phyloP scores from a whole-genome alignment of 2,329 filamentous ascomycete genomes.

The Calonectria pteridis region DNA sequence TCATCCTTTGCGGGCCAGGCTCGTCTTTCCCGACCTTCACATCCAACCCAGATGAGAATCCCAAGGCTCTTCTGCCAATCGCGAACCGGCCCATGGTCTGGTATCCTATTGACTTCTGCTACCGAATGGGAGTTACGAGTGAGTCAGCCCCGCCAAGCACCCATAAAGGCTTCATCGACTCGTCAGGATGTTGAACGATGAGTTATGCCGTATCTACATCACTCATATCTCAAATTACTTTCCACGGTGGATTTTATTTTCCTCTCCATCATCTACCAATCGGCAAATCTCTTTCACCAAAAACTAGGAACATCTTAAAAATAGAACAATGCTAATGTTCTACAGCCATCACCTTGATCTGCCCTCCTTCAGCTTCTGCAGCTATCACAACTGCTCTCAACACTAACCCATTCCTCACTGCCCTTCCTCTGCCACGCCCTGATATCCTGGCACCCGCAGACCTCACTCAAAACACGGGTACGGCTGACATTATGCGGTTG shows the following conservation, averaged over 20 bases:
- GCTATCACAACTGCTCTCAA: slow-evolving; percentile 79
- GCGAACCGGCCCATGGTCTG: slow-evolving; percentile 91
- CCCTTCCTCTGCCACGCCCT: slow-evolving; percentile 78
- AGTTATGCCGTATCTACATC: background rate
- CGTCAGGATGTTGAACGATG: background rate
- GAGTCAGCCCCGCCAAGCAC: slow-evolving; percentile 46
- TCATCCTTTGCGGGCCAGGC: slow-evolving; percentile 86
- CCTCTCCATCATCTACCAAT: background rate
- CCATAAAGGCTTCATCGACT: background rate
- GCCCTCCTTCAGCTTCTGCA: slow-evolving; percentile 73
- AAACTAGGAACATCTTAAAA: background rate
- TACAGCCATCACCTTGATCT: slow-evolving; percentile 73
- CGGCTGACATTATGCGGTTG: slow-evolving; percentile 87
- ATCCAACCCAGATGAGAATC: slow-evolving; percentile 81
- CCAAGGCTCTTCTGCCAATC: slow-evolving; percentile 85
- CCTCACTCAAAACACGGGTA: slow-evolving; percentile 87
- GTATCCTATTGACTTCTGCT: slow-evolving; percentile 89
- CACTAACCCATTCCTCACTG: slow-evolving; percentile 82
- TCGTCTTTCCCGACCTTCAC: slow-evolving; percentile 88
- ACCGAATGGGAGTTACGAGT: slow-evolving; percentile 83
- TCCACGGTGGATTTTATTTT: background rate
- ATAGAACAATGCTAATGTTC: slow-evolving; percentile 36
- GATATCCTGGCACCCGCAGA: slow-evolving; percentile 81
- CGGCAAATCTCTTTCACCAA: background rate
- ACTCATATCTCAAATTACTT: background rate